These are phyloP conservation scores for Torulaspora microellipsoides DNA, from an alignment of 805 yeast genomes.

Conservation along the genomic window DNA sequence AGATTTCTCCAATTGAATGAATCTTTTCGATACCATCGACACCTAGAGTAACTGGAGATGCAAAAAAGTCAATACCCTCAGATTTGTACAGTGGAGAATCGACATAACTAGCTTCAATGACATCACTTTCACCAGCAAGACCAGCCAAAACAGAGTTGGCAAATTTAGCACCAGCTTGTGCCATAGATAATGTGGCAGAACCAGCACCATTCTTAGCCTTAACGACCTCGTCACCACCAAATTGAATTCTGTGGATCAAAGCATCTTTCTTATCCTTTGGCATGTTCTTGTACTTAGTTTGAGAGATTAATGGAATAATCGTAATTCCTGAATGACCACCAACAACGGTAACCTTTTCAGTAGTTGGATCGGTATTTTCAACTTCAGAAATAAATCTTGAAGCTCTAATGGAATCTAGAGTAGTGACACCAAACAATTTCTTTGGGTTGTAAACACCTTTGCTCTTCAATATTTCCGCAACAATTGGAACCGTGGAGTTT, in stretches of 20 bases:
- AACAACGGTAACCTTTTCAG: conserved; percentile 78
- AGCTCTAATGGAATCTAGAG: conserved; percentile 86
- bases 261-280: conserved; percentile 62
- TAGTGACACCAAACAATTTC: conserved; percentile 93
- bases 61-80: conserved; percentile 96
- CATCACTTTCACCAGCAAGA: conserved; percentile 57
- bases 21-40: conserved; percentile 80
- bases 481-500: conserved; percentile 96
- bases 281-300: conserved; percentile 59
- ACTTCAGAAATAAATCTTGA: conserved; percentile 69
- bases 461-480: conserved; percentile 83
- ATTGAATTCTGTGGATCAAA: conserved; percentile 83
- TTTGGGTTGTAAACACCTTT: conserved; percentile 87
- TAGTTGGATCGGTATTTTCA: conserved; percentile 57
- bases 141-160: conserved; percentile 62
- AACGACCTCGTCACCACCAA: conserved; percentile 95
- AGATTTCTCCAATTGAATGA: conserved; percentile 70
- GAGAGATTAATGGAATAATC: conserved; percentile 89
- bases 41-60: conserved; percentile 91
- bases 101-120: conserved; percentile 65
- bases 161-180: conserved; percentile 82
- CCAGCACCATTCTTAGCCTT: conserved; percentile 93
- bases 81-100: conserved; percentile 76
- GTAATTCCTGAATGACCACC: conserved; percentile 98
- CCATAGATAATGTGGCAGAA: conserved; percentile 90